A percentile compares a stretch with the other conserved stretches of the same genome.
Evolutionary conservation across 768 basidiomycete genomes (phyloP).

Genomic region (Boletales sp.): DNA sequence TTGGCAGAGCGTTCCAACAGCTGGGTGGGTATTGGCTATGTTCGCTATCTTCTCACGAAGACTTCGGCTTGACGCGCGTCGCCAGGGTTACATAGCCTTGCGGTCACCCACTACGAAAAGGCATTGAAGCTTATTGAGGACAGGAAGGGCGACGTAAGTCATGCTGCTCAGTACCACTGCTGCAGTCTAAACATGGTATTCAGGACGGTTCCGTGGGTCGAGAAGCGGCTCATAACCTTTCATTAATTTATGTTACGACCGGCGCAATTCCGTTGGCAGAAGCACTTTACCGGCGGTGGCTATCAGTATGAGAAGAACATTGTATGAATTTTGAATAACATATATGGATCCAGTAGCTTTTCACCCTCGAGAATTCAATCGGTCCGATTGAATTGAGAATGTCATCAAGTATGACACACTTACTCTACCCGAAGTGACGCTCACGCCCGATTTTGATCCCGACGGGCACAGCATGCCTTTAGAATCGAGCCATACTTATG

Average conservation of each 20-base stretch:
- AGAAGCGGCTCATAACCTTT: slow-evolving; percentile 87
- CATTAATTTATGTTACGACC: slow-evolving; percentile 75
- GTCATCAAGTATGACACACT: slow-evolving; percentile 3
- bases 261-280: slow-evolving; percentile 72
- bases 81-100: slow-evolving; percentile 75
- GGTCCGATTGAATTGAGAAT: no score
- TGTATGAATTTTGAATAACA: background rate
- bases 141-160: slow-evolving; percentile 30
- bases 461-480: background rate
- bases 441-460: slow-evolving; percentile 8
- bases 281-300: slow-evolving; percentile 70
- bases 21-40: slow-evolving; percentile 43
- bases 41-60: background rate
- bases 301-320: slow-evolving; percentile 65
- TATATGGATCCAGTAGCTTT: no score
- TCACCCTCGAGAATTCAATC: no score
- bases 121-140: slow-evolving; percentile 63
- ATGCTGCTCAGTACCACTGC: background rate
- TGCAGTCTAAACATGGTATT: slow-evolving; percentile 7
- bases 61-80: background rate
- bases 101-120: slow-evolving; percentile 69
- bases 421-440: background rate
- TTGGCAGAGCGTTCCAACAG: slow-evolving; percentile 75
- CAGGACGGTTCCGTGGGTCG: slow-evolving; percentile 54
- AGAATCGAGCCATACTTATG: background rate